Base-by-base conservation (phyloP, 371 early-diverging fungal genomes). In the Actinomucor elegans region DNA sequence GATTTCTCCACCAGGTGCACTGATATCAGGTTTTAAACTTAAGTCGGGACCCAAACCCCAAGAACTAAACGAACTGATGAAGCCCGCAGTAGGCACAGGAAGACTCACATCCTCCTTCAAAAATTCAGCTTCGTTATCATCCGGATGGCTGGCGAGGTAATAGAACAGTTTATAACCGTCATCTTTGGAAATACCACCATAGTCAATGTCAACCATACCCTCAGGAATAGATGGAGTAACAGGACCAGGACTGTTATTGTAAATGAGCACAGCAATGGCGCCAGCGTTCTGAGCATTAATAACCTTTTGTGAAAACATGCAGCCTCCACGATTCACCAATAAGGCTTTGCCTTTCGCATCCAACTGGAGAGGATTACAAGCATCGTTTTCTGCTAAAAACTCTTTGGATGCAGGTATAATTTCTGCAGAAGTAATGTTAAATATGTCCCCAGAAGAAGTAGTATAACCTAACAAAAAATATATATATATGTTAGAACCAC, bases 1-100 rank as follows among this genome's bases (percentile, higher is more conserved):
- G 21, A 91, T 89, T 44, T 82, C 73, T 6, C 87, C 89, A 28
- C 90, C 90, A 3, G 90, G 89, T 7, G 85, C 88, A 33, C 79
- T 73, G 5, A 89, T 38, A 44, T 89, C 89, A 7, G 90, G 91
- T 40, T 88, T 85, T 47, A 88, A 35, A 18, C 88, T 83, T 15
- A 91, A 66, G 55, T 85, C 82, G 11, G 85, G 81, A 4, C 80
- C 85, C 0, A 86, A 75, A 20, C 91, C 91, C 85, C 83, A 89
- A 14, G 90, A 89, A 48, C 77, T 77, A 41, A 72, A 72, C 1
- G 66, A 45, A 37, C 77, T 77, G 7, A 73, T 67, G 2, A 52
- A 23, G 53, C 77, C 73, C 36, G 65, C 71, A 17, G 73, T 70
- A 5, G 71, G 66, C 1, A 68, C 49, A 26, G 52, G 23, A 34